These are phyloP conservation scores for Paraphysoderma sedebokerense DNA, from an alignment of 371 early-diverging fungal species.

Conservation along the genomic window DNA sequence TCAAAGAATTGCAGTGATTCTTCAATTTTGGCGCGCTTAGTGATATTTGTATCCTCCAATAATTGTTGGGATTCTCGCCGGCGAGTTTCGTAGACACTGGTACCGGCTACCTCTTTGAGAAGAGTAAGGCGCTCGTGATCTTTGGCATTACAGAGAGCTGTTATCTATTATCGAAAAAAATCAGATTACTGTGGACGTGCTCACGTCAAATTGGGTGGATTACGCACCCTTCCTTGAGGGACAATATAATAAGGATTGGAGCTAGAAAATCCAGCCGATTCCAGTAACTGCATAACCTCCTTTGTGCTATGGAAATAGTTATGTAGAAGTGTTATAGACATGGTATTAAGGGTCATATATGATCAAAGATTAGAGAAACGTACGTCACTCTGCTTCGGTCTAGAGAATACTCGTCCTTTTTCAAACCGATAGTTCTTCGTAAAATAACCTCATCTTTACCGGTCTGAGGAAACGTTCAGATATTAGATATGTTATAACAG, in stretches of 20 bases:
- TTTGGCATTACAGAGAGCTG: constrained; percentile 81
- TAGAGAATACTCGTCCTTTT: constrained; percentile 94
- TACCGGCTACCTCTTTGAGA: constrained; percentile 97
- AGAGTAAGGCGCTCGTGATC: constrained; percentile 79
- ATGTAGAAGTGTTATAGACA: too few species aligned
- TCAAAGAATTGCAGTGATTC: constrained; percentile 77
- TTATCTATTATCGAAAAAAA: constrained; percentile 30
- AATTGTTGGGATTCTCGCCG: constrained; percentile 75
- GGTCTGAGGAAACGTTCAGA: constrained; percentile 24
- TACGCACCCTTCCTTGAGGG: constrained; percentile 89
- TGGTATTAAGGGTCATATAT: too few species aligned
- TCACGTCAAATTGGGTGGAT: background rate
- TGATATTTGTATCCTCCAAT: constrained; percentile 71
- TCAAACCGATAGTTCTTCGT: constrained; percentile 83
- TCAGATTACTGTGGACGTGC: background rate
- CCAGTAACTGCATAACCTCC: constrained; percentile 86
- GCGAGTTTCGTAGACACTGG: constrained; percentile 91
- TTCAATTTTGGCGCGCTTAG: constrained; percentile 79
- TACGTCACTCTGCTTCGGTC: constrained; percentile 76
- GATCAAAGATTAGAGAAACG: constrained; percentile 6
- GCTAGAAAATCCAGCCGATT: constrained; percentile 94
- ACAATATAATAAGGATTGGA: constrained; percentile 98
- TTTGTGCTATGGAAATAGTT: constrained; percentile 38
- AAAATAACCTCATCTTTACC: constrained; percentile 77
- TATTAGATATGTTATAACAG: background rate